phyloP scores from a whole-genome alignment of 78 protist genomes.

The Anaeramoeba flamelloides region DNA sequence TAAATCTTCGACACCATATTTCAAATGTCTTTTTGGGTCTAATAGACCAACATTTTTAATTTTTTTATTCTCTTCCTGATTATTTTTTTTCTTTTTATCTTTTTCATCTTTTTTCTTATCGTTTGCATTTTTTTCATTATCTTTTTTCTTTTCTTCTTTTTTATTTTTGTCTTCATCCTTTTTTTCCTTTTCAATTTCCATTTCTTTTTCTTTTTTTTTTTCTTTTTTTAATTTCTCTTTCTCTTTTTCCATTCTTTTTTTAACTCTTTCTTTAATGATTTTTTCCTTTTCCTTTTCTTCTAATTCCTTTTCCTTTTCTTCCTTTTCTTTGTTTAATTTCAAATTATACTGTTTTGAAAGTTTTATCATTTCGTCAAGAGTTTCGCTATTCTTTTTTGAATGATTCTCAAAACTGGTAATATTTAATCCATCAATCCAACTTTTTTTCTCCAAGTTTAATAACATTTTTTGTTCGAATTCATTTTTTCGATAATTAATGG shows the following conservation, averaged over 20 bases:
- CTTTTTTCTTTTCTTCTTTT: no score
- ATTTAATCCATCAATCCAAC: slow-evolving; percentile 80
- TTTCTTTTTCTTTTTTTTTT: slow-evolving; percentile 2
- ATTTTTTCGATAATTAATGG: slow-evolving; percentile 85
- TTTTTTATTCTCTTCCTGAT: no score
- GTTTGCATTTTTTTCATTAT: no score
- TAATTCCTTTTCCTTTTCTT: slow-evolving; percentile 41
- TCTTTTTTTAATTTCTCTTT: slow-evolving; percentile 43
- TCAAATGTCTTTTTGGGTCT: slow-evolving; percentile 68
- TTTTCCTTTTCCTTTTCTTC: background rate
- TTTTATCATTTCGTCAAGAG: slow-evolving; percentile 42
- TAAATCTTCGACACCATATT: slow-evolving; percentile 47
- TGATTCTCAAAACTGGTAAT: slow-evolving; percentile 51
- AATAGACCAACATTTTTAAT: slow-evolving; percentile 40
- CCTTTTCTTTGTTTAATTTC: slow-evolving; percentile 59
- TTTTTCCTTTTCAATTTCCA: background rate
- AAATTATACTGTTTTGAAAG: slow-evolving; percentile 50
- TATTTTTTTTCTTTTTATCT: no score
- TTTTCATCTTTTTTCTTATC: no score
- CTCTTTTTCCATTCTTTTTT: slow-evolving; percentile 42
- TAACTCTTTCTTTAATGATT: slow-evolving; percentile 33
- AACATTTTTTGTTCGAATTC: slow-evolving; percentile 92
- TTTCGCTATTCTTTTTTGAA: slow-evolving; percentile 45
- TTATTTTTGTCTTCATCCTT: no score
- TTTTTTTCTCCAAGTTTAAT: slow-evolving; percentile 68